Evolutionary conservation across 768 basidiomycete genomes (phyloP), one percentile per base, ranked within the genome.

Genomic region (Cytidiella melzeri): DNA sequence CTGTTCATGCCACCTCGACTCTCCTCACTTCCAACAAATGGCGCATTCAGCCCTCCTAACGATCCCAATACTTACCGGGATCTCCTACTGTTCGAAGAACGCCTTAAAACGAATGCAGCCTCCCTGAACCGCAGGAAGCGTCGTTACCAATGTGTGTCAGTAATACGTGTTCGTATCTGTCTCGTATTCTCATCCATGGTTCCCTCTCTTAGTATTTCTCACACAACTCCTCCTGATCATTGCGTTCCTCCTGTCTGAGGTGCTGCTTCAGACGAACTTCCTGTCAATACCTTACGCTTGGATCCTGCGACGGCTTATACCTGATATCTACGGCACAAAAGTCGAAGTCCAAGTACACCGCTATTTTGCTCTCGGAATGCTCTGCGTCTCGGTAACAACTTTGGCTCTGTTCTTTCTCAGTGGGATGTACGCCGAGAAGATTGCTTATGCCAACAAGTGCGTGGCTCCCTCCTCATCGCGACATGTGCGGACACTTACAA

Each of bases 341-440:
- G 48, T 52, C 7, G 58, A 74, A 36, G 71, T 79, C 11, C 66
- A 67, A 15, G 68, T 84, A 2, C 84, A 85, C 56, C 82, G 84
- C 7, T 94, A 92, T 64, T 69, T 92, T 56, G 73, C 84, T 19
- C 84, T 80, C 28, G 91, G 87, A 1, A 67, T 92, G 30, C 71
- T 96, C 10, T 88, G 95, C 52, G 90, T 98, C 24, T 81, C 86
- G 18, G 81, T 92, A 47, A 93, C 92, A 12, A 94, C 94, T 2
- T 80, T 98, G 6, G 78, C 87, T 26, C 77, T 99, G 34, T 96
- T 98, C 75, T 97, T 96, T 64, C 92, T 92, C 7, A 94, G 89
- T 58, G 95, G 95, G 15, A 87, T 94, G 80, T 99, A 97, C 61
- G 74, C 85, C 3, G 93, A 99, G 66, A 94, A 95, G 71, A 94